A percentile compares a stretch with the other conserved stretches of the same genome.
Conservation (phyloP, 352 stramenopile genomes). For the Globisporangium spiculum region DNA sequence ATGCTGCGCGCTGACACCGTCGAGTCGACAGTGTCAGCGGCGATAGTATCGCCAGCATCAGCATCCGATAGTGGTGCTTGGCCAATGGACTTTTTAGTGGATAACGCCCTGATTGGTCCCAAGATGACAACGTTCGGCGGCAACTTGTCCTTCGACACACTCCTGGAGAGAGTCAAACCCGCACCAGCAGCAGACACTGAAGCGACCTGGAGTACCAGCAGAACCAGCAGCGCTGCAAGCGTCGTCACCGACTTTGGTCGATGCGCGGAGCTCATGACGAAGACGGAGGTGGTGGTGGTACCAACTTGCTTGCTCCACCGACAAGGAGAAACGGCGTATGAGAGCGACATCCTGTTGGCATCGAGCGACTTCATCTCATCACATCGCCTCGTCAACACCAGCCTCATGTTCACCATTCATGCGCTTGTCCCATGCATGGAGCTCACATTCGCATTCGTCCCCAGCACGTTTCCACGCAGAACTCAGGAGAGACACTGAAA, state of each 20-base stretch:
- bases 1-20: slow-evolving; percentile 6
- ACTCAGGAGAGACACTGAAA: too few relatives aligned
- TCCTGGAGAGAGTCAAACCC: not conserved
- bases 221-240: not conserved
- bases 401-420: not conserved
- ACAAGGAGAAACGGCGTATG: not conserved
- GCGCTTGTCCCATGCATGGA: too few relatives aligned
- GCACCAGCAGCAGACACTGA: not conserved
- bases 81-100: not conserved
- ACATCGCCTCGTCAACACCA: not conserved
- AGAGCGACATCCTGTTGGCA: not conserved
- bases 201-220: not conserved
- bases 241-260: not conserved
- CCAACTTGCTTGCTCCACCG: not conserved
- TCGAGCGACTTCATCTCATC: not conserved
- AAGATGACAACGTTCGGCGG: not conserved
- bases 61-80: not conserved
- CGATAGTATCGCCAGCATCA: not conserved
- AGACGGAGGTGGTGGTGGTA: not conserved
- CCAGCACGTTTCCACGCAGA: too few relatives aligned
- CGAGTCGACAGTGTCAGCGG: not conserved
- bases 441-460: too few relatives aligned
- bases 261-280: not conserved
- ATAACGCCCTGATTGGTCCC: not conserved
- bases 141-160: not conserved